Evolutionary conservation across 345 rosid species (phyloP).

Genomic region (Eucalyptus victrix): DNA sequence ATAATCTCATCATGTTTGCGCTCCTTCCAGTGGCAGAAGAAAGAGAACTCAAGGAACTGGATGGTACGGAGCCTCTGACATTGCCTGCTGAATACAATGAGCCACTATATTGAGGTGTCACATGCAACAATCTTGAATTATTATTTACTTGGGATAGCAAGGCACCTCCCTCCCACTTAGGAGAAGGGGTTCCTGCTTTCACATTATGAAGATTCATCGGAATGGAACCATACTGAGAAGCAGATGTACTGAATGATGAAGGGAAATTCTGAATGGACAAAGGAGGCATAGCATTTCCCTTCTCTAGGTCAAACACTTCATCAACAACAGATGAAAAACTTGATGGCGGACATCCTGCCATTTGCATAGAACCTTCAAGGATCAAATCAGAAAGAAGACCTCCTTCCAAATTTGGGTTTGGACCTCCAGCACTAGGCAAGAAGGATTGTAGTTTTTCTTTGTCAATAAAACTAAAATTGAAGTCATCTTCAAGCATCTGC

Average conservation of each 20-base stretch:
- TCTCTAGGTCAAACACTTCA: constrained; percentile 89
- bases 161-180: constrained; percentile 52
- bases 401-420: constrained; percentile 37
- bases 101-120: constrained; percentile 21
- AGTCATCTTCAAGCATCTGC: constrained; percentile 81
- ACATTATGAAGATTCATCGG: constrained; percentile 23
- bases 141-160: constrained; percentile 28
- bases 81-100: constrained; percentile 37
- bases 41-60: constrained; percentile 33
- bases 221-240: constrained; percentile 39
- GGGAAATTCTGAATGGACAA: constrained; percentile 31
- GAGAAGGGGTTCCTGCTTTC: constrained; percentile 36
- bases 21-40: constrained; percentile 44
- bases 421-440: constrained; percentile 30
- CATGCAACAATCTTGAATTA: constrained; percentile 15
- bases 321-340: constrained; percentile 82
- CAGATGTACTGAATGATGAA: constrained; percentile 29
- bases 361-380: constrained; percentile 41
- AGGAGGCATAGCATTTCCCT: constrained; percentile 37
- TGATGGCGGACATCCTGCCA: constrained; percentile 34
- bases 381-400: constrained; percentile 41
- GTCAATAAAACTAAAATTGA: constrained; percentile 54
- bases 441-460: constrained; percentile 33
- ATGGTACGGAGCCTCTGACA: constrained; percentile 33
- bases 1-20: constrained; percentile 25